Evolutionary conservation across 805 yeast species (phyloP).

Genomic region (Pichia sporocuriosa): DNA sequence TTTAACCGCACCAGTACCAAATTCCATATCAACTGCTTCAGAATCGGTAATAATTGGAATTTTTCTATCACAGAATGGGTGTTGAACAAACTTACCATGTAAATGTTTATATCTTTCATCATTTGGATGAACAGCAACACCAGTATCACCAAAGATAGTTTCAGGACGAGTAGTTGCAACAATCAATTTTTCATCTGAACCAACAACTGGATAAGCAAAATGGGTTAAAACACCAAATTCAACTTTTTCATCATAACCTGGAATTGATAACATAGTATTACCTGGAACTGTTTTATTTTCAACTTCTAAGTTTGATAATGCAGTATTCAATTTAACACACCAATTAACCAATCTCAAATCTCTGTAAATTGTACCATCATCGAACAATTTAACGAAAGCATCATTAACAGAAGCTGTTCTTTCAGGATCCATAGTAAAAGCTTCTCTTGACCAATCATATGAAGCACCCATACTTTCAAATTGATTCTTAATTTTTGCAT

Average conservation of each 20-base stretch:
- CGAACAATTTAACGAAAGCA: conserved; percentile 86
- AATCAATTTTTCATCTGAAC: conserved; percentile 74
- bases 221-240: conserved; percentile 98
- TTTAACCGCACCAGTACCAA: conserved; percentile 99
- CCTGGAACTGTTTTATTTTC: conserved; percentile 87
- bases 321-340: conserved; percentile 92
- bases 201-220: conserved; percentile 84
- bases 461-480: conserved; percentile 89
- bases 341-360: conserved; percentile 91
- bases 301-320: conserved; percentile 92
- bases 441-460: conserved; percentile 93
- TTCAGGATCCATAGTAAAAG: conserved; percentile 81
- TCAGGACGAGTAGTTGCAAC: conserved; percentile 99
- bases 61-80: conserved; percentile 81
- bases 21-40: conserved; percentile 97
- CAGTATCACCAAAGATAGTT: conserved; percentile 96
- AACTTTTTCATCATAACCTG: conserved; percentile 82
- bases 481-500: conserved; percentile 75
- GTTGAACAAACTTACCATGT: conserved; percentile 87
- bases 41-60: conserved; percentile 85
- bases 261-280: conserved; percentile 72
- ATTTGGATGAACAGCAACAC: conserved; percentile 94
- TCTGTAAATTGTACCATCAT: conserved; percentile 92
- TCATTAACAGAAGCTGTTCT: conserved; percentile 77
- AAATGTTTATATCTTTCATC: conserved; percentile 89